phyloP scores from a whole-genome alignment of 805 yeast species.

The Starmerella bombi region DNA sequence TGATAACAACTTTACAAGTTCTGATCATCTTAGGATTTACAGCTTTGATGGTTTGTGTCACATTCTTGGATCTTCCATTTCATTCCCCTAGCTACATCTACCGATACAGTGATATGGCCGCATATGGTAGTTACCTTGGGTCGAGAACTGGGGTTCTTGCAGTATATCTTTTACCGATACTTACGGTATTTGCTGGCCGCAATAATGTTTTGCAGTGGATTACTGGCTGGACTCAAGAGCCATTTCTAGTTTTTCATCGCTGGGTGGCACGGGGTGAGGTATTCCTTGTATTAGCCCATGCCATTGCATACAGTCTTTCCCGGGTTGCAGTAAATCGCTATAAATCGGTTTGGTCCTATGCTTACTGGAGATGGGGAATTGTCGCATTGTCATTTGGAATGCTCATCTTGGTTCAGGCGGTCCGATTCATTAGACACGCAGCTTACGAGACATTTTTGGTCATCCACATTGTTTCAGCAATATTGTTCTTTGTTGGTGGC shows the following conservation, averaged over 20 bases:
- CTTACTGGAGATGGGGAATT: slow-evolving; percentile 19
- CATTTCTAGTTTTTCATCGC: slow-evolving; percentile 46
- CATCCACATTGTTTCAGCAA: slow-evolving; percentile 42
- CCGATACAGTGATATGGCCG: not conserved
- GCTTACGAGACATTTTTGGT: slow-evolving; percentile 46
- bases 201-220: slow-evolving; percentile 51
- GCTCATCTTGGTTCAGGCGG: slow-evolving; percentile 34
- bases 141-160: slow-evolving; percentile 13
- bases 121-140: slow-evolving; percentile 9
- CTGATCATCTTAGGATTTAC: slow-evolving; percentile 28
- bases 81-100: slow-evolving; percentile 7
- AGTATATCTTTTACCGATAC: slow-evolving; percentile 21
- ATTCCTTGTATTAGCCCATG: slow-evolving; percentile 22
- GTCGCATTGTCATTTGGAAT: slow-evolving; percentile 29
- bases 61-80: slow-evolving; percentile 14
- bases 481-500: slow-evolving; percentile 35
- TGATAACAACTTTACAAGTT: slow-evolving; percentile 33
- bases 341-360: slow-evolving; percentile 9
- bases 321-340: slow-evolving; percentile 12
- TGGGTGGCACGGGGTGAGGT: slow-evolving; percentile 24
- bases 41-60: slow-evolving; percentile 25
- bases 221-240: slow-evolving; percentile 47
- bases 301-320: slow-evolving; percentile 17
- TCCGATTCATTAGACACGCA: slow-evolving; percentile 37
- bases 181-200: slow-evolving; percentile 44